A percentile compares a stretch with the other conserved stretches of the same genome.
Conservation (phyloP, 495 filamentous ascomycete genomes). For the Penicillium cosmopolitanum region DNA sequence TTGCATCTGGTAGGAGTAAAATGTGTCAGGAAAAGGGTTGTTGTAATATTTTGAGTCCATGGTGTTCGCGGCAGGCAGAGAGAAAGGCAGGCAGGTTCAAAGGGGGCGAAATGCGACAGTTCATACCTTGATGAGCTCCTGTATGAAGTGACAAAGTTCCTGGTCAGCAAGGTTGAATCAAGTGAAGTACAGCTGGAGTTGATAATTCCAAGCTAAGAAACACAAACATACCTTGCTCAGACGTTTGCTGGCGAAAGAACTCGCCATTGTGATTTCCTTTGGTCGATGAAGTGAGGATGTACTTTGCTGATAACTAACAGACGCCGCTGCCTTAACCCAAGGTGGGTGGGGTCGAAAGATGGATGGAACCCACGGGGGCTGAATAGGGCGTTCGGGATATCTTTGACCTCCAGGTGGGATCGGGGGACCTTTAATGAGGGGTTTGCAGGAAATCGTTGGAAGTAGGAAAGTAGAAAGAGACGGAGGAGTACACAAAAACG, state of each 20-base stretch:
- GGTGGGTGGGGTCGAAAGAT: neutral
- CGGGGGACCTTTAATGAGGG: neutral
- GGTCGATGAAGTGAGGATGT: neutral
- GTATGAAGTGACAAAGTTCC: neutral
- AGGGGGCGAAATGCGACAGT: neutral
- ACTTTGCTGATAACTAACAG: neutral
- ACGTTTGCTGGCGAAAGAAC: constrained; percentile 52
- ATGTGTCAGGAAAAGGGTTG: neutral
- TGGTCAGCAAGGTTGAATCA: constrained; percentile 6
- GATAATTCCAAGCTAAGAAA: neutral
- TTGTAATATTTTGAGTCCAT: neutral
- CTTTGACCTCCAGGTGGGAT: neutral
- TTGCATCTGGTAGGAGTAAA: constrained; percentile 40
- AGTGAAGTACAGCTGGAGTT: neutral
- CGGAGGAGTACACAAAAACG: neutral
- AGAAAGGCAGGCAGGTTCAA: neutral
- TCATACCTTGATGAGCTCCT: constrained; percentile 50
- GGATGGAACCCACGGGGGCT: neutral
- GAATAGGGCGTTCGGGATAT: neutral
- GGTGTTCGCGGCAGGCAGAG: neutral
- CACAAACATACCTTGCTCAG: constrained; percentile 47
- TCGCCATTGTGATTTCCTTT: constrained; percentile 7
- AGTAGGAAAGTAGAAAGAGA: neutral
- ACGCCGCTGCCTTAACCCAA: neutral
- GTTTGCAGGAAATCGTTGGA: neutral